Evolutionary conservation across 2,329 filamentous ascomycete genomes (phyloP).

Genomic region (Pyrenochaeta sp.): DNA sequence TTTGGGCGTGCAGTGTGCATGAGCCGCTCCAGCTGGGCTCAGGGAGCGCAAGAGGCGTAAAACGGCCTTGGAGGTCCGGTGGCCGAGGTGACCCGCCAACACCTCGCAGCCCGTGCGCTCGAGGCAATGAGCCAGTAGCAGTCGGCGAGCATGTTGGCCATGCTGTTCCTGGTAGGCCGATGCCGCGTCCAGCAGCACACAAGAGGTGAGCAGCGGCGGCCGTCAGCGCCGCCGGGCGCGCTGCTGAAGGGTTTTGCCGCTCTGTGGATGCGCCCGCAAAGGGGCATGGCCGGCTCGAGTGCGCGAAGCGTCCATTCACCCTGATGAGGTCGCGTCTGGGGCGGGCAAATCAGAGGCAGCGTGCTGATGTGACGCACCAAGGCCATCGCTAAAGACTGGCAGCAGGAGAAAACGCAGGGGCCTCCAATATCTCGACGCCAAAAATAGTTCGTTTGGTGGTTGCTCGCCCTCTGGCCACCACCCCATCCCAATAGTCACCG

Average conservation of each 20-base stretch:
- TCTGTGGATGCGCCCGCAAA: not conserved
- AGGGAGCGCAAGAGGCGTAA: slow-evolving; percentile 29
- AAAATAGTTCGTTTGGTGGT: slow-evolving; percentile 39
- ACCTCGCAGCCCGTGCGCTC: slow-evolving; percentile 36
- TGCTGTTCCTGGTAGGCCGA: slow-evolving; percentile 20
- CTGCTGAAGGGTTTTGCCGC: slow-evolving; percentile 1
- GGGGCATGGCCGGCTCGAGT: slow-evolving; percentile 8
- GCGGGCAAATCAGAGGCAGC: slow-evolving; percentile 23
- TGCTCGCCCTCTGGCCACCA: slow-evolving; percentile 16
- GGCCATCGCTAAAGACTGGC: slow-evolving; percentile 34
- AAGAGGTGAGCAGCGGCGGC: slow-evolving; percentile 8
- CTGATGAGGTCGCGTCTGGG: slow-evolving; percentile 25
- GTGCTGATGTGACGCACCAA: slow-evolving; percentile 32
- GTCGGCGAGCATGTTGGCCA: slow-evolving; percentile 14
- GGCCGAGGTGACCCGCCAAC: slow-evolving; percentile 28
- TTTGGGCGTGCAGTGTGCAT: slow-evolving; percentile 40
- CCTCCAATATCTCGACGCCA: slow-evolving; percentile 31
- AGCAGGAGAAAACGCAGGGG: slow-evolving; percentile 22
- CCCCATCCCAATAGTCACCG: slow-evolving; percentile 19
- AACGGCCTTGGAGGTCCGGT: slow-evolving; percentile 35
- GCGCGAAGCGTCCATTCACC: slow-evolving; percentile 22
- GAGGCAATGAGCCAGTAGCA: slow-evolving; percentile 36
- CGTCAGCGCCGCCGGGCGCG: slow-evolving; percentile 16
- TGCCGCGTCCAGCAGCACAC: slow-evolving; percentile 11
- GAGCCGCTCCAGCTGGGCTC: slow-evolving; percentile 39